Evolutionary conservation across 768 basidiomycete genomes (phyloP).

Genomic region (Kondoa malvinella): DNA sequence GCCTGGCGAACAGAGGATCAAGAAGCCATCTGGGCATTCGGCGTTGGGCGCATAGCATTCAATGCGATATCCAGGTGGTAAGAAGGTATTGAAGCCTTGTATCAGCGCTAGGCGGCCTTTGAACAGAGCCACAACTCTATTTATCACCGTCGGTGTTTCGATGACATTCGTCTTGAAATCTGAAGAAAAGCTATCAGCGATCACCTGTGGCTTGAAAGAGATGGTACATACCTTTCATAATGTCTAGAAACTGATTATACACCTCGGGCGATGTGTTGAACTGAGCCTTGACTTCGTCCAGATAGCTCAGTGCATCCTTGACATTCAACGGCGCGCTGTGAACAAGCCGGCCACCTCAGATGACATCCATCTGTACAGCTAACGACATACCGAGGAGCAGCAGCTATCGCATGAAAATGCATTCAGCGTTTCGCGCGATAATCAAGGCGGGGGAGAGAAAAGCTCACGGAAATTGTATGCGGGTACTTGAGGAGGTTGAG

Average conservation of each 20-base stretch:
- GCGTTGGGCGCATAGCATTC: constrained; percentile 36
- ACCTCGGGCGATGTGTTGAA: constrained; percentile 27
- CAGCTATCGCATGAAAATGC: too few species aligned
- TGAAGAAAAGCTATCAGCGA: constrained; percentile 57
- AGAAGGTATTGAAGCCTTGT: constrained; percentile 91
- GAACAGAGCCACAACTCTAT: constrained; percentile 82
- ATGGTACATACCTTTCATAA: not conserved
- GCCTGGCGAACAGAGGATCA: constrained; percentile 32
- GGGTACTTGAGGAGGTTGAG: too few species aligned
- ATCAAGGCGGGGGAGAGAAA: too few species aligned
- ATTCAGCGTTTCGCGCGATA: too few species aligned
- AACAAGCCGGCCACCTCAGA: not conserved
- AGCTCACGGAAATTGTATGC: too few species aligned
- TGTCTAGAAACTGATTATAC: constrained; percentile 26
- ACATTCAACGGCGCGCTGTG: constrained; percentile 21
- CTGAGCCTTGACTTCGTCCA: constrained; percentile 31
- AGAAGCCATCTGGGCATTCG: constrained; percentile 17
- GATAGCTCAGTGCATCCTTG: constrained; percentile 28
- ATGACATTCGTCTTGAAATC: constrained; percentile 93
- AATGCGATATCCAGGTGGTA: constrained; percentile 82
- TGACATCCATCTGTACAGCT: too few species aligned
- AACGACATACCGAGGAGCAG: too few species aligned
- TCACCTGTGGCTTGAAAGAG: not conserved
- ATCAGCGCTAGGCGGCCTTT: constrained; percentile 76
- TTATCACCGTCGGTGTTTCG: constrained; percentile 93